Evolutionary conservation across 352 stramenopile genomes (phyloP).

Genomic region (Aphanomyces euteiches): DNA sequence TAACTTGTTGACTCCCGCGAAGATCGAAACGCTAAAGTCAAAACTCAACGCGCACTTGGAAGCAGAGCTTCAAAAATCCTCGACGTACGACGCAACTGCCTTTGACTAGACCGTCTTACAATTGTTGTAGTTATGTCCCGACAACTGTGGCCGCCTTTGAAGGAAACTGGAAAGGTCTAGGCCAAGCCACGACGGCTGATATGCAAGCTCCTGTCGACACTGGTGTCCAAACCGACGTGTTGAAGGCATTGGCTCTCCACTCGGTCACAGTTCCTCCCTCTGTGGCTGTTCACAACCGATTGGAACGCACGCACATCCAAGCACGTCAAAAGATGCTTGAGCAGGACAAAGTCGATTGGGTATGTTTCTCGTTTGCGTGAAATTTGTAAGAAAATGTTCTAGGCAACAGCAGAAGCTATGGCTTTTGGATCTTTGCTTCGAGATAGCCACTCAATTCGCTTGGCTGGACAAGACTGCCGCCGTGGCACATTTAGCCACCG

Average conservation of each 20-base stretch:
- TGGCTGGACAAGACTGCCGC: slow-evolving; percentile 81
- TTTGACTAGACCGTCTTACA: slow-evolving; percentile 7
- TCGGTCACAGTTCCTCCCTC: slow-evolving; percentile 57
- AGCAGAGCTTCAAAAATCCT: slow-evolving; percentile 52
- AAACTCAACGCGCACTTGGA: slow-evolving; percentile 63
- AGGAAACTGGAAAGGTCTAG: slow-evolving; percentile 59
- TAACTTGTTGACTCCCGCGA: slow-evolving; percentile 51
- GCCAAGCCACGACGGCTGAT: slow-evolving; percentile 41
- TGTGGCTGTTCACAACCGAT: slow-evolving; percentile 59
- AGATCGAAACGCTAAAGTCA: slow-evolving; percentile 57
- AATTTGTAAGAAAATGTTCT: neutral
- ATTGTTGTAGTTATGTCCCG: slow-evolving; percentile 51
- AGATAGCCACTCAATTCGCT: slow-evolving; percentile 75
- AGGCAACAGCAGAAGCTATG: slow-evolving; percentile 79
- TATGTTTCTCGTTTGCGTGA: neutral
- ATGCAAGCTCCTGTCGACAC: slow-evolving; percentile 40
- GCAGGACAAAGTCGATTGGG: slow-evolving; percentile 39
- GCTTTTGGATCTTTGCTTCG: slow-evolving; percentile 82
- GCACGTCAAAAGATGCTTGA: slow-evolving; percentile 68
- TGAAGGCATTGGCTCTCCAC: slow-evolving; percentile 58
- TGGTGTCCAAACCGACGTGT: slow-evolving; percentile 52
- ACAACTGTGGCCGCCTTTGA: slow-evolving; percentile 70
- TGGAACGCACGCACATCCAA: slow-evolving; percentile 77
- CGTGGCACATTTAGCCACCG: slow-evolving; percentile 86
- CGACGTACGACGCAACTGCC: slow-evolving; percentile 12